Evolutionary conservation across 805 yeast genomes (phyloP).

Genomic region (Debaryomyces castellii): DNA sequence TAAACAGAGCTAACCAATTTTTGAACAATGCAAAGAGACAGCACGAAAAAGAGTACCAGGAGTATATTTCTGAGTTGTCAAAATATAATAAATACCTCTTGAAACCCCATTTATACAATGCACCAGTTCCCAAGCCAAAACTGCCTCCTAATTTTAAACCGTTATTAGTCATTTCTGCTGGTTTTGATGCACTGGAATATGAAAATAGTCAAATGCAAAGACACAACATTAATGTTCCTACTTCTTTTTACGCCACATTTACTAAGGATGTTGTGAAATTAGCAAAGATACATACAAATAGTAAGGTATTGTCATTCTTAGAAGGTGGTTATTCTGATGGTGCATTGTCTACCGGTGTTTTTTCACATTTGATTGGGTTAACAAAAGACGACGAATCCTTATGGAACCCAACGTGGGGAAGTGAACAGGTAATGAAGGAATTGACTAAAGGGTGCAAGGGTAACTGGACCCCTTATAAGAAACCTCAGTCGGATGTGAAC

Average conservation of each 20-base stretch:
- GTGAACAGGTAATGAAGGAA: slow-evolving; percentile 60
- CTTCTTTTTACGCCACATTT: slow-evolving; percentile 70
- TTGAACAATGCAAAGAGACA: slow-evolving; percentile 48
- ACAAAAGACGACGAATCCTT: slow-evolving; percentile 37
- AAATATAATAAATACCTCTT: slow-evolving; percentile 30
- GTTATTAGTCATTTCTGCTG: slow-evolving; percentile 75
- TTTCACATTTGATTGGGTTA: slow-evolving; percentile 74
- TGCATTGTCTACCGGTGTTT: slow-evolving; percentile 75
- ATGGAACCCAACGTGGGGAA: slow-evolving; percentile 69
- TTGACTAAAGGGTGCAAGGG: slow-evolving; percentile 67
- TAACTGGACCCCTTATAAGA: slow-evolving; percentile 60
- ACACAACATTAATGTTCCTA: slow-evolving; percentile 79
- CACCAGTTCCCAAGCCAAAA: slow-evolving; percentile 25
- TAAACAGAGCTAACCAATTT: slow-evolving; percentile 67
- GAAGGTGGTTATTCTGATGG: slow-evolving; percentile 90
- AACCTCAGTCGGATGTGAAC: slow-evolving; percentile 50
- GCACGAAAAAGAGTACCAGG: slow-evolving; percentile 35
- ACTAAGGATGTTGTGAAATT: slow-evolving; percentile 70
- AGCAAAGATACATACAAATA: slow-evolving; percentile 60
- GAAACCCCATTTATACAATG: slow-evolving; percentile 30
- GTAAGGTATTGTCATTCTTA: slow-evolving; percentile 64
- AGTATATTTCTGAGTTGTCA: slow-evolving; percentile 22
- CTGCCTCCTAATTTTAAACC: slow-evolving; percentile 43
- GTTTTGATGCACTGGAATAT: slow-evolving; percentile 84
- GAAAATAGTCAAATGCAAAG: slow-evolving; percentile 85